Conservation (phyloP, 2,329 filamentous ascomycete genomes). For the Fusarium sp. region DNA sequence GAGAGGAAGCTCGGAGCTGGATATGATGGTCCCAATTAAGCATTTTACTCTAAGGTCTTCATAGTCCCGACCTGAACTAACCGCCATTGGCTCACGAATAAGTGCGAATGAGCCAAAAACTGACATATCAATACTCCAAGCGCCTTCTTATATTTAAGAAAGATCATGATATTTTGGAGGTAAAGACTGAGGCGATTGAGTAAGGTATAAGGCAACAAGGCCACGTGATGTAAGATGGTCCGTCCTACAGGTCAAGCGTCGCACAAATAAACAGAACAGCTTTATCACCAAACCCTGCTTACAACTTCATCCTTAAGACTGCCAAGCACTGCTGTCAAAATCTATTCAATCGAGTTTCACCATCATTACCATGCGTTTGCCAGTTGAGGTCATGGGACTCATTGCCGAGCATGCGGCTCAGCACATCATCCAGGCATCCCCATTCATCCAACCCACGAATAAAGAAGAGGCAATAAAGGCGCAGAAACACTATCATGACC, state of each 20-base stretch:
- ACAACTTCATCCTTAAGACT: neutral
- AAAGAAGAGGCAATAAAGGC: conserved; percentile 5
- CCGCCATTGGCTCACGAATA: neutral
- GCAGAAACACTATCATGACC: neutral
- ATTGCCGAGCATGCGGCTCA: conserved; percentile 11
- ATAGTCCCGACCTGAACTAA: neutral
- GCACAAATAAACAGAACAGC: neutral
- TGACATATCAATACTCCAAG: neutral
- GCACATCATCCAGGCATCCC: conserved; percentile 1
- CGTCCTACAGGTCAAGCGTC: neutral
- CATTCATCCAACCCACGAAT: conserved; percentile 13
- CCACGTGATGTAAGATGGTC: conserved; percentile 1
- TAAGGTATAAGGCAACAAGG: neutral
- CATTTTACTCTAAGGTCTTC: conserved; percentile 11
- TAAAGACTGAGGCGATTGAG: neutral
- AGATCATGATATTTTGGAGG: neutral
- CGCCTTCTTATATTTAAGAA: neutral
- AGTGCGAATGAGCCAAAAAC: neutral
- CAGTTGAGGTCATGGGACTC: conserved; percentile 20
- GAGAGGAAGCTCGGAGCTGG: conserved; percentile 28
- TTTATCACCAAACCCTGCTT: neutral
- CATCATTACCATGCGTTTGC: neutral
- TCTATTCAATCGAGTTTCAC: neutral
- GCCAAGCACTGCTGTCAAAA: neutral
- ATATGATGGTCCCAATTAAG: conserved; percentile 28